A percentile compares a stretch with the other conserved stretches of the same genome.
Evolutionary conservation across 2,329 filamentous ascomycete genomes (phyloP).

Genomic region (Fusarium hainanense): DNA sequence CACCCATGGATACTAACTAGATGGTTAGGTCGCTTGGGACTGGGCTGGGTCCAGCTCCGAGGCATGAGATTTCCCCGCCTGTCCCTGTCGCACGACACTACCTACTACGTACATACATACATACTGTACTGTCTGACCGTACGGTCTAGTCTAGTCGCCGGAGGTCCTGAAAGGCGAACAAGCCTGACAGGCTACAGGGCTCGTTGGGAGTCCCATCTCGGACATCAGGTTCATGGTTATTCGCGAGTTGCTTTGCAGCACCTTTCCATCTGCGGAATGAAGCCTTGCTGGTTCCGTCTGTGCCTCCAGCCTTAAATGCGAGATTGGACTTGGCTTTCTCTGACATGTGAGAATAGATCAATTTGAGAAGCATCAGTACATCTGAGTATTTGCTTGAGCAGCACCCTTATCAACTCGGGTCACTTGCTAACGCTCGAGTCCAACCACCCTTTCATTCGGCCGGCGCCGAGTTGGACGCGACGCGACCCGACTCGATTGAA

Average conservation of each 20-base stretch:
- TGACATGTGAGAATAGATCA: slow-evolving; percentile 38
- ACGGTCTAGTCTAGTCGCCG: slow-evolving; percentile 22
- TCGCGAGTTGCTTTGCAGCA: slow-evolving; percentile 41
- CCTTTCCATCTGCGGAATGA: slow-evolving; percentile 46
- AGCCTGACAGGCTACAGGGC: slow-evolving; percentile 18
- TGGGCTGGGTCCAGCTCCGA: slow-evolving; percentile 18
- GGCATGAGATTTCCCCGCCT: slow-evolving; percentile 40
- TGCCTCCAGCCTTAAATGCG: slow-evolving; percentile 46
- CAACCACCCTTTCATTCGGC: slow-evolving; percentile 24
- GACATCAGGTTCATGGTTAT: slow-evolving; percentile 43
- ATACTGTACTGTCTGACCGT: slow-evolving; percentile 23
- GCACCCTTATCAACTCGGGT: not conserved
- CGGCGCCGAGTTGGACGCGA: slow-evolving; percentile 31
- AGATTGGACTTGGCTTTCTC: slow-evolving; percentile 40
- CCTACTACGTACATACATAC: too few species aligned
- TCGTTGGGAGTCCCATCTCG: slow-evolving; percentile 42
- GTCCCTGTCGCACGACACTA: not conserved
- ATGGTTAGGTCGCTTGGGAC: slow-evolving; percentile 1
- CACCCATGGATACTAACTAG: slow-evolving; percentile 2
- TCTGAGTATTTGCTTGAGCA: not conserved
- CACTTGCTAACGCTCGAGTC: slow-evolving; percentile 3
- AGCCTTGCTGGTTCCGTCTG: slow-evolving; percentile 44
- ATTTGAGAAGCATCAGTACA: not conserved
- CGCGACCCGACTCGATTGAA: not conserved
- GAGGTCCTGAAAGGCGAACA: not conserved